Base-by-base conservation (phyloP, 352 stramenopile species). In the Blastocystis sp. region DNA sequence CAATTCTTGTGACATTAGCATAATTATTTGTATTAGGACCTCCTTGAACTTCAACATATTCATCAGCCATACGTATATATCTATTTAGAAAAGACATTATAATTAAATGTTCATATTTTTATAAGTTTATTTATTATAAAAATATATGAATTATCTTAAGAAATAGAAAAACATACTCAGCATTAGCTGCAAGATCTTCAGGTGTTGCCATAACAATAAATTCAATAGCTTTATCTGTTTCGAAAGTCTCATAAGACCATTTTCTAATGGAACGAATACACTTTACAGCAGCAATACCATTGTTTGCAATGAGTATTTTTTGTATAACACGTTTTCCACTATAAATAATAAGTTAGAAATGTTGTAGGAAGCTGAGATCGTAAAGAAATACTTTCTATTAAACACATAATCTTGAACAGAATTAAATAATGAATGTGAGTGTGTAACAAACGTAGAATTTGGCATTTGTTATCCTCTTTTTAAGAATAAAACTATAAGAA, bases 1-100 rank as follows among this genome's bases (percentile, higher is more conserved):
- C 82, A 69, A 98, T 97, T 23, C 95, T 78, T 35, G 79, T 80
- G 11, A 99, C 89, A 75, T 99, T 99, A 68, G 91, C 91, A 73
- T 98, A 99, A 77, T 99, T 99, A 82, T 98, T 93, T 77, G 96
- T 98, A 79, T 99, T 99, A 44, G 88, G 88, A 46, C 93, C 93
- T 47, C 91, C 91, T 18, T 91, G 93, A 43, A 99, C 93, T 71
- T 99, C 89, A 24, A 96, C 86, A 40, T 98, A 91, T 67, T 96
- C 81, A 70, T 98, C 91, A 43, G 84, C 91, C 86, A 98, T 96
- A 58, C 93, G 88, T 67, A 99, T 98, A 77, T 95, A 98, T 31
- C 44, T 62, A 16, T n/a, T 39, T 39, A 39, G 13, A n/a, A n/a
- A n/a, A n/a, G n/a, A n/a, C n/a, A n/a, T n/a, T n/a, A n/a, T n/a